phyloP scores from a whole-genome alignment of 2,329 filamentous ascomycete species.

The Pseudohalonectria lignicola region DNA sequence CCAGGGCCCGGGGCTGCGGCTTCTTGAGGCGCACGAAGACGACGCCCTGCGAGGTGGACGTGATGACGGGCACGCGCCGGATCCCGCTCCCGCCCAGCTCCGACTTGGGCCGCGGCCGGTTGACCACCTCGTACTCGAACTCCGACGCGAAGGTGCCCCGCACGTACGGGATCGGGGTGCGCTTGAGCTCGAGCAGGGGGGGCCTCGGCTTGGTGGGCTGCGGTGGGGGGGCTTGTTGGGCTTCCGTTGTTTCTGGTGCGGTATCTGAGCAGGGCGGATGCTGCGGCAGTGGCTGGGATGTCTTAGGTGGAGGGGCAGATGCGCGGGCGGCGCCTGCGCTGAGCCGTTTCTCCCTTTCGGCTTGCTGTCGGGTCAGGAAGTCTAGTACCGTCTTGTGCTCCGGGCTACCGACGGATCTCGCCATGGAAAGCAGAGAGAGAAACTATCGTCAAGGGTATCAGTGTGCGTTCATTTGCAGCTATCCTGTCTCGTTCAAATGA shows the following conservation, averaged over 20 bases:
- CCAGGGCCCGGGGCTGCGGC: conserved; percentile 50
- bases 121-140: conserved; percentile 34
- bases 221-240: conserved; percentile 10
- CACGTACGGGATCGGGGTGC: conserved; percentile 12
- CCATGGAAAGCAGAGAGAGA: conserved; percentile 12
- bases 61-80: conserved; percentile 48
- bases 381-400: conserved; percentile 29
- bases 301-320: conserved; percentile 8
- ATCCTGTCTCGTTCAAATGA: too few species aligned
- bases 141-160: conserved; percentile 14
- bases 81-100: conserved; percentile 32
- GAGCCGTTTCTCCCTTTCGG: too few species aligned
- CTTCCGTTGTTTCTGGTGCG: too few species aligned
- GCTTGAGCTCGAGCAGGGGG: conserved; percentile 8
- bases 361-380: conserved; percentile 21
- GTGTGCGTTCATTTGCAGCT: too few species aligned
- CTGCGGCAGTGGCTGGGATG: conserved; percentile 9
- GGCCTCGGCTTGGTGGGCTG: background rate
- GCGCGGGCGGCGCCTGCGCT: conserved; percentile 11
- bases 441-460: conserved; percentile 3
- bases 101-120: conserved; percentile 34
- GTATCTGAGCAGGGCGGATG: conserved; percentile 8
- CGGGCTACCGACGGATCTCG: conserved; percentile 21
- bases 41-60: conserved; percentile 38
- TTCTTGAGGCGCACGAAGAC: conserved; percentile 58